Conservation (phyloP, 176 grass and related monocot species). For the Hordeum marinum region DNA sequence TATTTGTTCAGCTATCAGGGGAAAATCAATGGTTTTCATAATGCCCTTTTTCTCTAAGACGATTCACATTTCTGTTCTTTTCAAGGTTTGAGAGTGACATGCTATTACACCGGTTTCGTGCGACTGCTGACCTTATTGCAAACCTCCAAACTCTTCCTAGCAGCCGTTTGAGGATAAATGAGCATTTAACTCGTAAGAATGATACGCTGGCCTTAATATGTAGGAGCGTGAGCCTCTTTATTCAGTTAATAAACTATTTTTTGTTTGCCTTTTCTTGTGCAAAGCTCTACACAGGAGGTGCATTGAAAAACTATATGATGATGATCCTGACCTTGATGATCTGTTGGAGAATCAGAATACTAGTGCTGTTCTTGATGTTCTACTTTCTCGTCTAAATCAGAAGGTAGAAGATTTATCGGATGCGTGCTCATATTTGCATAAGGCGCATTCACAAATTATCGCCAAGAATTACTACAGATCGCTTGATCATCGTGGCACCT, state of each 20-base stretch:
- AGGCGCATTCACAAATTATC: not conserved
- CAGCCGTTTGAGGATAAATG: constrained; percentile 1
- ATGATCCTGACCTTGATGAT: constrained; percentile 7
- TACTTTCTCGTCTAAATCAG: constrained; percentile 47
- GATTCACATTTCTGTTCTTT: not conserved
- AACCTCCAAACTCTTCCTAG: constrained; percentile 9
- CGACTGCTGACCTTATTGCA: constrained; percentile 21
- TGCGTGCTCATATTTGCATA: constrained; percentile 9
- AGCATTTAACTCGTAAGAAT: constrained; percentile 44
- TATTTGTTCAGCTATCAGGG: not conserved
- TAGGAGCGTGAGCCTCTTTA: not conserved
- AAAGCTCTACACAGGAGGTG: constrained; percentile 50
- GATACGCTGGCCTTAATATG: too few relatives aligned
- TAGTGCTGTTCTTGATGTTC: constrained; percentile 24
- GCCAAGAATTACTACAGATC: constrained; percentile 35
- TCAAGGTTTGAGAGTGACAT: constrained; percentile 49
- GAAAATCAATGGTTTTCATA: not conserved
- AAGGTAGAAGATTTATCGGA: constrained; percentile 25
- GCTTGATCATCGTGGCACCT: constrained; percentile 32
- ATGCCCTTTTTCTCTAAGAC: not conserved
- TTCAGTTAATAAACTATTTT: not conserved
- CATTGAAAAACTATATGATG: constrained; percentile 48
- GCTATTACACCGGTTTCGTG: constrained; percentile 20
- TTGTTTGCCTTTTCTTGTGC: not conserved
- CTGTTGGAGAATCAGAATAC: constrained; percentile 2